Evolutionary conservation across 116 monocot genomes (phyloP).

Genomic region (Posidonia oceanica): DNA sequence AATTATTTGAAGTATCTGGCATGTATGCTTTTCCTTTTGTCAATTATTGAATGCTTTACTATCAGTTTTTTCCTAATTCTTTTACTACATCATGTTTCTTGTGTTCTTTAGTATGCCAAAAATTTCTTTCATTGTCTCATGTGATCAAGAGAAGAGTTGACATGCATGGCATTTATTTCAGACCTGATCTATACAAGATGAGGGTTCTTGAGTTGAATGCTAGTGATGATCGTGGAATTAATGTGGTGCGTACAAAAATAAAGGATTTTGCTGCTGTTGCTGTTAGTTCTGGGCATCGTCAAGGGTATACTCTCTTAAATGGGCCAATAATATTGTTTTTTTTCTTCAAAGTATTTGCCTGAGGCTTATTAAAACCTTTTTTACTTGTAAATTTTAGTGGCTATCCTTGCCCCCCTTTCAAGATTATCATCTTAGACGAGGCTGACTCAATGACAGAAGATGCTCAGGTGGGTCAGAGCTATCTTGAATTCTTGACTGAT

Average conservation of each 20-base stretch:
- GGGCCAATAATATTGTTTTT: background rate
- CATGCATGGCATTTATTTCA: conserved; percentile 11
- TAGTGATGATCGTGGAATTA: conserved; percentile 99
- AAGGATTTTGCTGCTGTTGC: conserved; percentile 98
- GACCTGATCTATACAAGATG: conserved; percentile 82
- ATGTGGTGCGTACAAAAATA: conserved; percentile 95
- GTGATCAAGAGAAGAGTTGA: too few species aligned
- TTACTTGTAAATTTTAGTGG: conserved; percentile 28
- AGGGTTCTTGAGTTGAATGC: conserved; percentile 96
- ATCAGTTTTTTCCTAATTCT: too few species aligned
- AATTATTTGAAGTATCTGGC: too few species aligned
- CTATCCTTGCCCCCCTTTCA: conserved; percentile 89
- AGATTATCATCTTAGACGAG: conserved; percentile 96
- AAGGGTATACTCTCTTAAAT: conserved; percentile 32
- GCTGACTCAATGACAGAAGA: conserved; percentile 99
- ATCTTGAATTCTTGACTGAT: background rate
- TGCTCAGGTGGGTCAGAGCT: conserved; percentile 56
- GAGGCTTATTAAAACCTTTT: background rate
- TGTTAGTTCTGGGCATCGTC: conserved; percentile 55
- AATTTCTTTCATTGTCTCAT: too few species aligned
- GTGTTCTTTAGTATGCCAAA: too few species aligned
- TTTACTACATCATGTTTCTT: too few species aligned
- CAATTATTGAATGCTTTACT: too few species aligned
- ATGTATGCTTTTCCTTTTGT: too few species aligned
- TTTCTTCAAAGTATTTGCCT: background rate